phyloP scores from a whole-genome alignment of 176 grass and related monocot genomes.

The Alloteropsis semialata region DNA sequence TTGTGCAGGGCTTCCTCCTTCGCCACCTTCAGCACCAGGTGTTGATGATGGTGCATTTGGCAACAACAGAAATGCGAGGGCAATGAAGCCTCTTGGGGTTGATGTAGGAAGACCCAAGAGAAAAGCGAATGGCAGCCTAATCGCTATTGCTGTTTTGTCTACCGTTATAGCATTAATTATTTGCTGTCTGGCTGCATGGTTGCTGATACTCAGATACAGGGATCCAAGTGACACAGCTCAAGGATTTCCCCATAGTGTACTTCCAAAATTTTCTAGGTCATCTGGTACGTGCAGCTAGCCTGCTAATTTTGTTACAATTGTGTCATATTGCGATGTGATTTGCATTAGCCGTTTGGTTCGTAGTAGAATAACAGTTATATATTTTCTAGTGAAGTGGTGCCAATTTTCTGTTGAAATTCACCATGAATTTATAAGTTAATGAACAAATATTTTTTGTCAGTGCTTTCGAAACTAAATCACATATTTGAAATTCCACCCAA shows the following conservation, averaged over 20 bases:
- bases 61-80: slow-evolving; percentile 63
- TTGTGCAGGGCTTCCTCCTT: slow-evolving; percentile 86
- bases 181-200: slow-evolving; percentile 65
- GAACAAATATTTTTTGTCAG: neutral
- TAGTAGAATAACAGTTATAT: neutral
- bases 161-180: slow-evolving; percentile 65
- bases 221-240: slow-evolving; percentile 38
- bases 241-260: slow-evolving; percentile 44
- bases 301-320: neutral
- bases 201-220: slow-evolving; percentile 56
- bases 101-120: slow-evolving; percentile 51
- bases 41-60: slow-evolving; percentile 49
- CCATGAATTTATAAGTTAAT: neutral
- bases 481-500: slow-evolving; percentile 9
- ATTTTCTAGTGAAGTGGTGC: neutral
- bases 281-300: slow-evolving; percentile 58
- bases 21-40: slow-evolving; percentile 69
- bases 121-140: slow-evolving; percentile 64
- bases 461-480: neutral
- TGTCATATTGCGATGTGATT: neutral
- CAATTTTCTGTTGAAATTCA: slow-evolving; percentile 16
- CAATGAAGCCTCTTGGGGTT: slow-evolving; percentile 86
- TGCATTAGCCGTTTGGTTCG: slow-evolving; percentile 5
- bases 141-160: slow-evolving; percentile 74
- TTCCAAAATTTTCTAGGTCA: slow-evolving; percentile 65